Evolutionary conservation across 2,329 filamentous ascomycete genomes (phyloP), one percentile per base, ranked within the genome.

Genomic region (Aureobasidium pullulans): DNA sequence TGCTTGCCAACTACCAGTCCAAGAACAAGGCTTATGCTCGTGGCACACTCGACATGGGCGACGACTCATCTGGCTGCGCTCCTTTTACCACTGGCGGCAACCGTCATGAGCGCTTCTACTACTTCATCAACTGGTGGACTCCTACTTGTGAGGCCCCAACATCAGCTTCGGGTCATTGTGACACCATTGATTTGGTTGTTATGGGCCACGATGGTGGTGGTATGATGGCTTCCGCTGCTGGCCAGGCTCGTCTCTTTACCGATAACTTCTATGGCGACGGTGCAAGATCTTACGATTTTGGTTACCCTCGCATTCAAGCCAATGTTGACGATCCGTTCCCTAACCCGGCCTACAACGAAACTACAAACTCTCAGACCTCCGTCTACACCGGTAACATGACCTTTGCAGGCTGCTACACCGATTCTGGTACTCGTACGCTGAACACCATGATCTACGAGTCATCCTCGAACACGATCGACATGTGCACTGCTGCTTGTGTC

Each of bases 21-120:
- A 71, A 71, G 59, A 65, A 64, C 7, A 66, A 73, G 53, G 68
- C 67, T 23, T 73, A 70, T 53, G 71, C 66, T 34, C 67, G 71
- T 31, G 72, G 70, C 6, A 66, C 64, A 2, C 65, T 64, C 32
- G 72, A 74, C 62, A 60, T 66, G 39, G 71, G 72, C 10, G 71
- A 73, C 31, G 68, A 70, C 49, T 70, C 70, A 15, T 66, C 66
- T 10, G 61, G 36, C 13, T 74, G 72, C 57, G 70, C 65, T 3
- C 70, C 72, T 2, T 52, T 39, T 9, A 69, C 70, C 1, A 69
- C 70, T 8, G 72, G 72, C 11, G 57, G 57, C 10, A 69, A 74
- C 37, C 67, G 72, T 6, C 69, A 73, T 52, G 72, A 74, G 64
- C 70, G 72, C 6, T 73, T 74, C 64, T 72, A 73, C 67, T 70